Percentiles rank a stretch among this genome's conserved stretches.
Conservation (phyloP, 164 flowering plant genomes). For the Santalum album region DNA sequence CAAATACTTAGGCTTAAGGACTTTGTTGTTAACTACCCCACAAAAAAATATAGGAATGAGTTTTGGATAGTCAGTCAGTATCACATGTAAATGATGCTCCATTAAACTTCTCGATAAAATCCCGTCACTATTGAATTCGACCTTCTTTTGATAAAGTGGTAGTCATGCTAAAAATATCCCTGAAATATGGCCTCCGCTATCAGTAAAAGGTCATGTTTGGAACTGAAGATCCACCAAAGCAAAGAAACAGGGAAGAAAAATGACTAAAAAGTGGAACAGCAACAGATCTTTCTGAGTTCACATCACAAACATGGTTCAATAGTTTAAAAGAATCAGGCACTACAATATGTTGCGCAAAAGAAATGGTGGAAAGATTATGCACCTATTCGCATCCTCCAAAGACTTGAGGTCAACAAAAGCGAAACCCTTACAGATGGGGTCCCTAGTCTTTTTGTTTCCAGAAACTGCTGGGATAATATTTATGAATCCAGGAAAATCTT, state of each 20-base stretch:
- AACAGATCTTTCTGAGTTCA: not conserved
- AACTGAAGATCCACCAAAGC: too few relatives aligned
- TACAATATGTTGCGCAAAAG: not conserved
- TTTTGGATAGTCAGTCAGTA: too few relatives aligned
- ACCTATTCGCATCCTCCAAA: slow-evolving; percentile 63
- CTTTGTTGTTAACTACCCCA: too few relatives aligned
- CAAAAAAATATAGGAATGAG: too few relatives aligned
- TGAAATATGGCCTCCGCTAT: too few relatives aligned
- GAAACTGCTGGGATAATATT: slow-evolving; percentile 60
- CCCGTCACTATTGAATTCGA: too few relatives aligned
- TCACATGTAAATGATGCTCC: too few relatives aligned
- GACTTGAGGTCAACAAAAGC: slow-evolving; percentile 67
- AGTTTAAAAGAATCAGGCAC: not conserved
- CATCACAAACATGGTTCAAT: not conserved
- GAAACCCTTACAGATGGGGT: slow-evolving; percentile 86
- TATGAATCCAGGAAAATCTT: slow-evolving; percentile 54
- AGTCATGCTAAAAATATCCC: too few relatives aligned
- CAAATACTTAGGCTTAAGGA: too few relatives aligned
- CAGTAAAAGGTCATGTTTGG: too few relatives aligned
- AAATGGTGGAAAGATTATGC: not conserved
- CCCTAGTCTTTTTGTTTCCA: slow-evolving; percentile 85
- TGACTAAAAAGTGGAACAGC: not conserved
- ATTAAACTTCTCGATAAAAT: too few relatives aligned
- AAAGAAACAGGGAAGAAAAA: not conserved
- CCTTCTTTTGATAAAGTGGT: too few relatives aligned